Evolutionary conservation across 1,284 basidiomycete species (phyloP), one percentile per base, ranked within the genome.

Genomic region (Neonothopanus nambi): DNA sequence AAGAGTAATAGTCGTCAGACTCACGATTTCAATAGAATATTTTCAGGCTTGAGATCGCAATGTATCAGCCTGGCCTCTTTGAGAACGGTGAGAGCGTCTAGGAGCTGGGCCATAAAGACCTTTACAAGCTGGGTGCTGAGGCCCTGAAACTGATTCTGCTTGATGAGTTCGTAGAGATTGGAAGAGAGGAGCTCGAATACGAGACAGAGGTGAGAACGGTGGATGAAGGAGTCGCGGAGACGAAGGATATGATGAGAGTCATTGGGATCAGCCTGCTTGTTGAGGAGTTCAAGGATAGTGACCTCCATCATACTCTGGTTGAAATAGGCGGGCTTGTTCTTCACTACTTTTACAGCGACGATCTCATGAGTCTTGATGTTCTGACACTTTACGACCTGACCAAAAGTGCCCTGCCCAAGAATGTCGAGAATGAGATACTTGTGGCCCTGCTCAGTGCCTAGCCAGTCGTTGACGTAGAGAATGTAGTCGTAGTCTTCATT

Each of bases 241-340:
- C 97, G 90, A 48, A 99, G 79, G 58, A 99, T 98, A 70, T 99
- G 96, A 68, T 98, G 95, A 70, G 94, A 88, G 73, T 99, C 96
- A 54, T 89, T 82, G 2, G 95, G 93, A 71, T 99, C 95, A 64
- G 87, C 93, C 60, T 87, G 85, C 68, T 89, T 91, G 74, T 98
- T 97, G 60, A 98, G 81, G 73, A 98, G 77, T 67, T 98, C 93
- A 46, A 99, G 78, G 59, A 99, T 98, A 0, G 95, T 98, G 21
- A 99, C 97, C 71, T 99, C 97, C 96, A 99, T 99, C 91, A 98
- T 98, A 73, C 91, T 94, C 76, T 99, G 96, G 68, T 98, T 97
- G 72, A 98, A 95, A 75, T 99, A 99, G 0, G 96, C 96, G 2
- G 96, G 96, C 72, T 99, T 99, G 73, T 99, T 99, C 79, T 99